Evolutionary conservation across 108 stramenopile species (phyloP), one percentile per base, ranked within the genome.

Genomic region (Schizochytrium sp.): DNA sequence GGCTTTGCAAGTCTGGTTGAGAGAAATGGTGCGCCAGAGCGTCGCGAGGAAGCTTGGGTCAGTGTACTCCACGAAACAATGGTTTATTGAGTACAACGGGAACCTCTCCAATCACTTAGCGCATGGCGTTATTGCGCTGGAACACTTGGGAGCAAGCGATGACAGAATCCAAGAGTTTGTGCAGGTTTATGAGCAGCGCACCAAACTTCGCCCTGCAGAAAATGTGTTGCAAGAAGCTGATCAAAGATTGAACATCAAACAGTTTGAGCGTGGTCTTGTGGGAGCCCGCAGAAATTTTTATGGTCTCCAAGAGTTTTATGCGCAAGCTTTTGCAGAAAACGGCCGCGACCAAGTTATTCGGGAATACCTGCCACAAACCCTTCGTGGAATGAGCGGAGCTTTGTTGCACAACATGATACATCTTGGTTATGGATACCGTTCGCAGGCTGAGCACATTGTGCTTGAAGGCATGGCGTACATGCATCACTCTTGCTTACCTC

Each of bases 81-180:
- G 47, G 47, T 47, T 19, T 53, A 47, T 83, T 42, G 76, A 83
- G 53, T 83, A 83, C 3, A 55, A 3, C 38, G 76, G 76, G 28
- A n/a, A 38, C 15, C 47, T 83, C 45, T 47, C 76, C 28, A 83
- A 83, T 28, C 76, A 83, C 28, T 53, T 83, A 10, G 76, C 76
- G 76, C 76, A 83, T 53, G 76, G 76, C 47, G 76, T 83, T 10
- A 53, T 83, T 10, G 76, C 76, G 76, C 76, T 83, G 28, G 53
- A 55, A n/a, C 50, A 55, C 50, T 53, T 83, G 10, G 76, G 76
- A 8, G 76, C 76, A 10, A 5, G 50, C 15, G 76, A 83, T 53
- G 76, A 17, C 17, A 17, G 76, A 28, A 83, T 83, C 76, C 50
- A 83, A 40, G 53, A 83, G 7, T 83, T 83, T 55, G 76, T 28